phyloP scores from a whole-genome alignment of 768 basidiomycete genomes.

The Trametes coccinea region DNA sequence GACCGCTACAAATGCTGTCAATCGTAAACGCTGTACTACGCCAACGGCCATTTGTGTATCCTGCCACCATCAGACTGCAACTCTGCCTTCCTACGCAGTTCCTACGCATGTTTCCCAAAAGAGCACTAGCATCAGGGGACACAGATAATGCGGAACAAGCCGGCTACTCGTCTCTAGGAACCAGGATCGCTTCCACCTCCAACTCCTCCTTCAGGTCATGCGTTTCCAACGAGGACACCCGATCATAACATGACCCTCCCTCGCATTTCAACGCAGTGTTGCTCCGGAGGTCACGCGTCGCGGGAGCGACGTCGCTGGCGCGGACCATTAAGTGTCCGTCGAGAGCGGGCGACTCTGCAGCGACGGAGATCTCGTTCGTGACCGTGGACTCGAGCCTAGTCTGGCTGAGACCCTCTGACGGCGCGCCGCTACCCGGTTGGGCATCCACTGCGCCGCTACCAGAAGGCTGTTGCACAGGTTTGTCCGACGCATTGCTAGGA shows the following conservation, averaged over 20 bases:
- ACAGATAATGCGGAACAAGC: background rate
- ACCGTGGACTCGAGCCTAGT: background rate
- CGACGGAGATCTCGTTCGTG: background rate
- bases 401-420: background rate
- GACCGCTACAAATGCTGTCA: too few relatives aligned
- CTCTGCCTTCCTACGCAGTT: background rate
- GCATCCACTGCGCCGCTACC: background rate
- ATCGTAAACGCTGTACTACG: background rate
- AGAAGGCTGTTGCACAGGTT: too few relatives aligned
- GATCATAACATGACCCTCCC: background rate
- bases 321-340: background rate
- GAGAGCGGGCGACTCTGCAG: background rate
- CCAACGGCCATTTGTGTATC: background rate
- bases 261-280: background rate
- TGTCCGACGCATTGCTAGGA: background rate
- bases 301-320: background rate
- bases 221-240: background rate
- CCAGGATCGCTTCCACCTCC: conserved; percentile 9
- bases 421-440: background rate
- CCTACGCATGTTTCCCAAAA: background rate
- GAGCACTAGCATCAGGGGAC: background rate
- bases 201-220: conserved; percentile 5
- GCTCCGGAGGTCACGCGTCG: conserved; percentile 8
- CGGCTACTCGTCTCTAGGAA: background rate
- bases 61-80: conserved; percentile 1